A percentile compares a stretch with the other conserved stretches of the same genome.
These are phyloP conservation scores for Fusarium guadeloupense DNA, from an alignment of 2,329 filamentous ascomycete genomes.

Conservation along the genomic window DNA sequence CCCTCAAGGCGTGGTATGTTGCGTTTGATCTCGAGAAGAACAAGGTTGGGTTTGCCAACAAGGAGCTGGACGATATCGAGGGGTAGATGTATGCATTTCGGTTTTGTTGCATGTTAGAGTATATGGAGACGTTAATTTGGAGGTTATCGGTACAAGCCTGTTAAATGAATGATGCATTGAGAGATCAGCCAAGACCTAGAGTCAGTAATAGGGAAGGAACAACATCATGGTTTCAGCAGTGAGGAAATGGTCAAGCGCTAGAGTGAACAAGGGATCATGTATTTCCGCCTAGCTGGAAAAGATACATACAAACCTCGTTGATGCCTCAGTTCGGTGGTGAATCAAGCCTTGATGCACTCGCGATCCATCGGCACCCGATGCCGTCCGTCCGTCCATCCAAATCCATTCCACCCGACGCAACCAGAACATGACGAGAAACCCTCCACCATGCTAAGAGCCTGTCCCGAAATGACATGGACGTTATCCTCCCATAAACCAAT, in stretches of 20 bases:
- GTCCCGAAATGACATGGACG: slow-evolving; percentile 2
- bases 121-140: slow-evolving; percentile 10
- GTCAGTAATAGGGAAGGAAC: slow-evolving; percentile 8
- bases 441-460: slow-evolving; percentile 10
- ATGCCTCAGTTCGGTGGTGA: slow-evolving; percentile 13
- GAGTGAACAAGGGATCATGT: slow-evolving; percentile 15
- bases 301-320: slow-evolving; percentile 33
- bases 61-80: slow-evolving; percentile 47
- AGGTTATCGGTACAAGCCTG: slow-evolving; percentile 2
- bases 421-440: slow-evolving; percentile 9
- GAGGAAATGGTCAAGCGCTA: slow-evolving; percentile 1
- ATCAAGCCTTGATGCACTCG: slow-evolving; percentile 19
- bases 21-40: slow-evolving; percentile 68
- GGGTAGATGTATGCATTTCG: slow-evolving; percentile 2
- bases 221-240: background rate
- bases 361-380: slow-evolving; percentile 20
- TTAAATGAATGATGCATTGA: slow-evolving; percentile 9
- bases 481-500: slow-evolving; percentile 16
- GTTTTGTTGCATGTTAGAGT: background rate
- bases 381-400: slow-evolving; percentile 12
- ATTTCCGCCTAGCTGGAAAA: slow-evolving; percentile 32
- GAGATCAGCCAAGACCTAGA: slow-evolving; percentile 9
- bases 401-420: slow-evolving; percentile 14
- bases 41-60: slow-evolving; percentile 56
- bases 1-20: slow-evolving; percentile 80